phyloP scores from a whole-genome alignment of 2,329 filamentous ascomycete species.

The Ciborinia camelliae region DNA sequence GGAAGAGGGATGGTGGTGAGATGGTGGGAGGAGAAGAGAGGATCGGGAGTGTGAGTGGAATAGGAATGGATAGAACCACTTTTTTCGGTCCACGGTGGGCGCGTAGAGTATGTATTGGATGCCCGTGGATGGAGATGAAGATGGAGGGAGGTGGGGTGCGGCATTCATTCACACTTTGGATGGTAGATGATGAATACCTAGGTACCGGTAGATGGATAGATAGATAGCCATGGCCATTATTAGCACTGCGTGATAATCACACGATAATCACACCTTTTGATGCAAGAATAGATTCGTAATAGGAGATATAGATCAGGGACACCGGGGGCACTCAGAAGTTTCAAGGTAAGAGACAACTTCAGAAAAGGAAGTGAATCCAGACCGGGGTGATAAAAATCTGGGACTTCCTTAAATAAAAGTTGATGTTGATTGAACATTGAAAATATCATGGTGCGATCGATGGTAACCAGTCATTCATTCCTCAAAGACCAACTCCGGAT shows the following conservation, averaged over 20 bases:
- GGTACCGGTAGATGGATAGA: background rate
- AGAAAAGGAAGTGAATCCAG: no score
- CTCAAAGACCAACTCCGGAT: background rate
- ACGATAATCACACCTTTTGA: background rate
- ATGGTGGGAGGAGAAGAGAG: background rate
- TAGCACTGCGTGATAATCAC: background rate
- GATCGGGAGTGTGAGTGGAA: background rate
- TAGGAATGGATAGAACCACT: background rate
- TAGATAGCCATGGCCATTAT: background rate
- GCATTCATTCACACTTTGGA: no score
- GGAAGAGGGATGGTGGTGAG: background rate
- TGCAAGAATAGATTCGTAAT: background rate
- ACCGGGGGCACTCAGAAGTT: background rate
- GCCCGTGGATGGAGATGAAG: no score
- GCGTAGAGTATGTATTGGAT: no score
- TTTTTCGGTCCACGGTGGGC: no score
- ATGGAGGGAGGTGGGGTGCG: background rate
- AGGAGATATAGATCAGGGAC: background rate
- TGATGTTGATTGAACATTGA: background rate
- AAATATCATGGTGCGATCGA: background rate
- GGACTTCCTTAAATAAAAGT: background rate
- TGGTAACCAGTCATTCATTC: background rate
- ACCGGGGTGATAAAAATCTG: no score
- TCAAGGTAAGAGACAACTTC: background rate
- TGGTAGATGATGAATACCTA: background rate